These are phyloP conservation scores for Jamesozyma lodderae DNA, from an alignment of 805 yeast species.

Conservation along the genomic window DNA sequence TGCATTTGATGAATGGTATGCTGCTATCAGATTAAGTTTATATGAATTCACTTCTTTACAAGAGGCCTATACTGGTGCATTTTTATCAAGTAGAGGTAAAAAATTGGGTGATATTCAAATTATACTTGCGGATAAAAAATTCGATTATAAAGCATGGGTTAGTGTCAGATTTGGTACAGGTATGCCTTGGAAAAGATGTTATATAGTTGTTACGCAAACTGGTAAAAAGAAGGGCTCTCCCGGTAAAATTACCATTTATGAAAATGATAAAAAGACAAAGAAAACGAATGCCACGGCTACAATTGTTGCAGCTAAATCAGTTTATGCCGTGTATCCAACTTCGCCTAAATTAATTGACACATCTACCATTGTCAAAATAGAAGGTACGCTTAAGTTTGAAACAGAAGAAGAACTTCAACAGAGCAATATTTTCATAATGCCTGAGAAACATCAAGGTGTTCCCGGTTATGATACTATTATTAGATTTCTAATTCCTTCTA, in stretches of 20 bases:
- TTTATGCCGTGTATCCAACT: constrained; percentile 86
- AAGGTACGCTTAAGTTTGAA: constrained; percentile 63
- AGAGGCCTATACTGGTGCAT: constrained; percentile 94
- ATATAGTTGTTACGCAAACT: constrained; percentile 72
- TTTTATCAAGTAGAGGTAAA: constrained; percentile 80
- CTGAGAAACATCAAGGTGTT: constrained; percentile 65
- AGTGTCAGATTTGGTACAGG: constrained; percentile 92
- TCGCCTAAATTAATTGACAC: constrained; percentile 71
- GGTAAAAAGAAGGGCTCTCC: constrained; percentile 30
- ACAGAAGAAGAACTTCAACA: constrained; percentile 42
- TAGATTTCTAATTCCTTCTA: constrained; percentile 55
- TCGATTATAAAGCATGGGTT: constrained; percentile 86
- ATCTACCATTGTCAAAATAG: constrained; percentile 80
- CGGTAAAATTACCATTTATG: constrained; percentile 70
- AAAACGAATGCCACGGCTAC: constrained; percentile 72
- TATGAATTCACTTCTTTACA: constrained; percentile 78
- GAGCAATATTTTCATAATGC: constrained; percentile 45
- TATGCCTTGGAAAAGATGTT: constrained; percentile 95
- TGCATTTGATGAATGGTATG: constrained; percentile 65
- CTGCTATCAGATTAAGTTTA: constrained; percentile 69
- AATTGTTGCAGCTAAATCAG: constrained; percentile 58
- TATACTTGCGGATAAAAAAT: constrained; percentile 68
- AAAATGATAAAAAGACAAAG: constrained; percentile 63
- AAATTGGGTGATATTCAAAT: constrained; percentile 78
- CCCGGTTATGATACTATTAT: constrained; percentile 65